Percentiles rank a stretch among this genome's conserved stretches.
phyloP scores from a whole-genome alignment of 345 rosid species.

The Erodium maritimum region DNA sequence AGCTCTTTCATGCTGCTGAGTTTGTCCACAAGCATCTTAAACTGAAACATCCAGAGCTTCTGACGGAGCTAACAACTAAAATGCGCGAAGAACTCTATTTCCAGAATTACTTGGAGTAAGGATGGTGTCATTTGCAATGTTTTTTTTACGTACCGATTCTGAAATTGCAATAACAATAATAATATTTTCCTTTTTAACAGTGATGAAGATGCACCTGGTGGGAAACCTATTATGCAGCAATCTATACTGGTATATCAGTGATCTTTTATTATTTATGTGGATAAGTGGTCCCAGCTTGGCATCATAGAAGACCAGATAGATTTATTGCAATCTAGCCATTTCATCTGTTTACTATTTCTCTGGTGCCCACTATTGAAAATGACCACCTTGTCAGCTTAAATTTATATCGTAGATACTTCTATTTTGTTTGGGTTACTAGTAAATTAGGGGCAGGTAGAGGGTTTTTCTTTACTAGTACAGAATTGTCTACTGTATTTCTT shows the following conservation, averaged over 20 bases:
- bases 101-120: conserved; percentile 96
- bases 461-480: background rate
- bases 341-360: too few relatives aligned
- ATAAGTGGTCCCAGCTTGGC: background rate
- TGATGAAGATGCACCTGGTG: conserved; percentile 95
- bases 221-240: conserved; percentile 84
- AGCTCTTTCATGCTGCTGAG: conserved; percentile 98
- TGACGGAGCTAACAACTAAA: conserved; percentile 71
- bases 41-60: conserved; percentile 81
- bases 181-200: conserved; percentile 28
- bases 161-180: conserved; percentile 4
- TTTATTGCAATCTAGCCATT: too few relatives aligned
- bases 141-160: conserved; percentile 5
- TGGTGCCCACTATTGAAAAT: too few relatives aligned
- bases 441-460: background rate
- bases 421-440: background rate
- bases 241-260: conserved; percentile 40
- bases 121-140: conserved; percentile 2
- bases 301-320: too few relatives aligned
- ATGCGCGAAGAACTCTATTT: conserved; percentile 90
- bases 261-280: background rate
- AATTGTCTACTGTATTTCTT: background rate
- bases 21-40: conserved; percentile 99
- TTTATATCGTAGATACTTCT: too few relatives aligned
- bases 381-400: too few relatives aligned